Evolutionary conservation across 2,329 filamentous ascomycete species (phyloP).

Genomic region (Calonectria crousiana): DNA sequence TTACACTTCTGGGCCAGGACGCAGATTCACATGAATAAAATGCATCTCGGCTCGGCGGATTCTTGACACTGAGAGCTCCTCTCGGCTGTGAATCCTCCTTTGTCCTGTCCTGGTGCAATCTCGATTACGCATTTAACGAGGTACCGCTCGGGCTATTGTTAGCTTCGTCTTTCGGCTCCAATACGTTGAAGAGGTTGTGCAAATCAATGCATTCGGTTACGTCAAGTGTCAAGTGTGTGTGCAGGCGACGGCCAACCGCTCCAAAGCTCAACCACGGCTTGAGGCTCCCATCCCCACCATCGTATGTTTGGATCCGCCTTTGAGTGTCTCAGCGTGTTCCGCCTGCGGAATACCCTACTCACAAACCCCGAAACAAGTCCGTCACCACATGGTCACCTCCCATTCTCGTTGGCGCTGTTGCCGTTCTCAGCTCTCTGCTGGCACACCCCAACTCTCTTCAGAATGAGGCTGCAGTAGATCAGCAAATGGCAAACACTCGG

Average conservation of each 20-base stretch:
- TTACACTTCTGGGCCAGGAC: background rate
- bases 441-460: background rate
- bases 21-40: background rate
- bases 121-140: slow-evolving; percentile 8
- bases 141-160: slow-evolving; percentile 1
- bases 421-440: background rate
- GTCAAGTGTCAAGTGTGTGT: slow-evolving; percentile 9
- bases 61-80: background rate
- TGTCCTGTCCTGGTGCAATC: background rate
- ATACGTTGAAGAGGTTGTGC: slow-evolving; percentile 1
- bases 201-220: slow-evolving; percentile 11
- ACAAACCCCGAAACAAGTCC: slow-evolving; percentile 31
- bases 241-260: slow-evolving; percentile 1
- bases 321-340: slow-evolving; percentile 29
- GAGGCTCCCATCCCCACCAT: slow-evolving; percentile 24
- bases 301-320: slow-evolving; percentile 33
- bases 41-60: background rate
- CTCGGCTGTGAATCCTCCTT: background rate
- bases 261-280: slow-evolving; percentile 1
- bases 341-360: slow-evolving; percentile 26
- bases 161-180: background rate
- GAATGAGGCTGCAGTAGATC: too few relatives aligned
- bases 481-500: background rate
- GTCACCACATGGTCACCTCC: slow-evolving; percentile 14
- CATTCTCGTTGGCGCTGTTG: slow-evolving; percentile 16